A percentile compares a stretch with the other conserved stretches of the same genome.
These are phyloP conservation scores for Drechslera avenae DNA, from an alignment of 2,329 filamentous ascomycete species.

Conservation along the genomic window DNA sequence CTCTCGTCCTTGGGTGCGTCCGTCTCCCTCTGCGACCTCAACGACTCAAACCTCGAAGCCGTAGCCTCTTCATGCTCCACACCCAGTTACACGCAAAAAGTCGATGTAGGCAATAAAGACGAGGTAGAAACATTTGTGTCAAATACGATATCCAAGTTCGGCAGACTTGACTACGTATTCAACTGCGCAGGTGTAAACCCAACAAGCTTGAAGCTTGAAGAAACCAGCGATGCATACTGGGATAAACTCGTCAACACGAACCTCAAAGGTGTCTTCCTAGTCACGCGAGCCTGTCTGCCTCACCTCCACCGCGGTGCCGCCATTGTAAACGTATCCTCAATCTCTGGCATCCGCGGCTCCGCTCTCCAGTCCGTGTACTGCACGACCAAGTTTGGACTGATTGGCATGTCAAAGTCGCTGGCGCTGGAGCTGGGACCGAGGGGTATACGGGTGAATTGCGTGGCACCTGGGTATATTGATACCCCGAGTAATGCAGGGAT, in stretches of 20 bases:
- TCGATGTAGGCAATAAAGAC: slow-evolving; percentile 55
- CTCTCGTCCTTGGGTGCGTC: slow-evolving; percentile 54
- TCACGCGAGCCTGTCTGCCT: slow-evolving; percentile 52
- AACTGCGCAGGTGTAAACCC: slow-evolving; percentile 59
- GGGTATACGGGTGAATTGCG: slow-evolving; percentile 39
- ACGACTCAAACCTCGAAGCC: slow-evolving; percentile 48
- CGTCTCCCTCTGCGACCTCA: slow-evolving; percentile 46
- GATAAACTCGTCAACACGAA: slow-evolving; percentile 55
- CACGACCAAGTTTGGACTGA: slow-evolving; percentile 43
- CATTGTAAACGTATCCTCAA: slow-evolving; percentile 40
- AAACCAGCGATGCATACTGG: slow-evolving; percentile 55
- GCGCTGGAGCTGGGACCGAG: slow-evolving; percentile 41
- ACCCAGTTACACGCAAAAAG: slow-evolving; percentile 36
- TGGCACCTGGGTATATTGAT: slow-evolving; percentile 52
- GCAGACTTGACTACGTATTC: slow-evolving; percentile 50
- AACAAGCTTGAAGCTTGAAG: slow-evolving; percentile 48
- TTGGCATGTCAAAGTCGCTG: slow-evolving; percentile 42
- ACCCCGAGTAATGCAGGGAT: slow-evolving; percentile 58
- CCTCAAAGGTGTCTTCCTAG: slow-evolving; percentile 53
- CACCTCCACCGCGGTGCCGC: slow-evolving; percentile 32
- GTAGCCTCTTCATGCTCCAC: slow-evolving; percentile 40
- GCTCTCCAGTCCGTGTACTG: slow-evolving; percentile 43
- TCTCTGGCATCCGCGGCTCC: slow-evolving; percentile 31
- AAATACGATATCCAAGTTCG: slow-evolving; percentile 42
- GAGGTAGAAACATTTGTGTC: slow-evolving; percentile 53